phyloP scores from a whole-genome alignment of 371 early-diverging fungal species.

The Mycotypha africana region DNA sequence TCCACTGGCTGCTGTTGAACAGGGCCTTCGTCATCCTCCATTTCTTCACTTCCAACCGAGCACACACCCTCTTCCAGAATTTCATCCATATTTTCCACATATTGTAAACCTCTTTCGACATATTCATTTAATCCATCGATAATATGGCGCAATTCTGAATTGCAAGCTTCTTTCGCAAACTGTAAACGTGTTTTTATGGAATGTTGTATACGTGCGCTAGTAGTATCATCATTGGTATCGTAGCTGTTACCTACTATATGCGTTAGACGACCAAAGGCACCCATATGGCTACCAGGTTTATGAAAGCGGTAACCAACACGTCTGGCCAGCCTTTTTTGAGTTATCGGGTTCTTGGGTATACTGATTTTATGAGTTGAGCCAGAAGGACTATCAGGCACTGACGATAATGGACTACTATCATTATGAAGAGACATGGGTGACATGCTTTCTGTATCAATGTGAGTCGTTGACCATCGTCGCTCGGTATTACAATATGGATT shows the following conservation, averaged over 20 bases:
- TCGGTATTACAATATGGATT: not conserved
- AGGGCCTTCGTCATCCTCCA: slow-evolving; percentile 15
- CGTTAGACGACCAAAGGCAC: slow-evolving; percentile 23
- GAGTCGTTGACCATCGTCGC: slow-evolving; percentile 1
- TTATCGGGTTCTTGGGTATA: slow-evolving; percentile 11
- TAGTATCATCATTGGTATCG: not conserved
- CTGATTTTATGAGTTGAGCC: not conserved
- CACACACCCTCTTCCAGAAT: slow-evolving; percentile 20
- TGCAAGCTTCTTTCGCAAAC: slow-evolving; percentile 37
- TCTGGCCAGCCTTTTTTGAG: slow-evolving; percentile 18
- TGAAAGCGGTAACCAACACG: slow-evolving; percentile 23
- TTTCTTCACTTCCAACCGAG: slow-evolving; percentile 15
- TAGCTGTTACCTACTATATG: slow-evolving; percentile 12
- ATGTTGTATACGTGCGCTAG: slow-evolving; percentile 21
- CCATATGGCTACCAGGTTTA: slow-evolving; percentile 20
- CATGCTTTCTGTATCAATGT: slow-evolving; percentile 4
- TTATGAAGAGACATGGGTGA: slow-evolving; percentile 10
- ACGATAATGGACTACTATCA: slow-evolving; percentile 1
- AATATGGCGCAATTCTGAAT: slow-evolving; percentile 51
- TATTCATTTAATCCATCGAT: slow-evolving; percentile 67
- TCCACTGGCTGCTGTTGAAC: too few relatives aligned
- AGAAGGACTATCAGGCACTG: too few relatives aligned
- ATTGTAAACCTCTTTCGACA: slow-evolving; percentile 63
- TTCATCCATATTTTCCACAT: slow-evolving; percentile 45
- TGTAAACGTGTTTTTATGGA: slow-evolving; percentile 36